Conservation (phyloP, 1,284 basidiomycete genomes). For the Marasmius fiardii region DNA sequence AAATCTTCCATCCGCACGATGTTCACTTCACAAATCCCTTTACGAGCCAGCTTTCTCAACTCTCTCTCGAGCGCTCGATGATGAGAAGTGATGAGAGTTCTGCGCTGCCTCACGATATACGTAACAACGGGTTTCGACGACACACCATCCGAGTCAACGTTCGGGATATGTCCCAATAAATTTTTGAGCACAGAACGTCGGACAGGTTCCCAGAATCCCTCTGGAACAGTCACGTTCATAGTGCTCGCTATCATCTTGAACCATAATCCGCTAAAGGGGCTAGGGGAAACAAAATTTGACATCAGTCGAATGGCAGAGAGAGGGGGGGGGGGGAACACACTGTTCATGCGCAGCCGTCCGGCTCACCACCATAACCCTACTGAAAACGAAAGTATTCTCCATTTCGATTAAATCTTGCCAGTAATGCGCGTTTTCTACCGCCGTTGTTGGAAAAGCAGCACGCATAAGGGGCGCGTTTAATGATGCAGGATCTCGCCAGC, state of each 20-base stretch:
- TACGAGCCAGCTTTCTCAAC: conserved; percentile 26
- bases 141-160: neutral
- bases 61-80: conserved; percentile 28
- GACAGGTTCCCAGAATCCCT: conserved; percentile 35
- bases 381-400: conserved; percentile 32
- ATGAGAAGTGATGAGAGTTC: conserved; percentile 27
- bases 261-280: conserved; percentile 29
- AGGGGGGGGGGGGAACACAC: conserved; percentile 22
- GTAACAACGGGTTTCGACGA: conserved; percentile 29
- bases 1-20: conserved; percentile 33
- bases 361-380: conserved; percentile 32
- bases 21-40: conserved; percentile 32
- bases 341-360: conserved; percentile 29
- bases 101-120: conserved; percentile 34
- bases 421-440: conserved; percentile 30
- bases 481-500: conserved; percentile 33
- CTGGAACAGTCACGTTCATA: conserved; percentile 26
- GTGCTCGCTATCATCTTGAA: conserved; percentile 39
- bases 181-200: conserved; percentile 30
- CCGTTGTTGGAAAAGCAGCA: conserved; percentile 31
- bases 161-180: conserved; percentile 26
- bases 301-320: conserved; percentile 10
- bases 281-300: conserved; percentile 19
- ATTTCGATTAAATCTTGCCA: conserved; percentile 32
- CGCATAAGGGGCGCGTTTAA: conserved; percentile 37